Percentiles rank a stretch among this genome's conserved stretches.
phyloP scores from a whole-genome alignment of 805 yeast species.

The Candida odintsovae region DNA sequence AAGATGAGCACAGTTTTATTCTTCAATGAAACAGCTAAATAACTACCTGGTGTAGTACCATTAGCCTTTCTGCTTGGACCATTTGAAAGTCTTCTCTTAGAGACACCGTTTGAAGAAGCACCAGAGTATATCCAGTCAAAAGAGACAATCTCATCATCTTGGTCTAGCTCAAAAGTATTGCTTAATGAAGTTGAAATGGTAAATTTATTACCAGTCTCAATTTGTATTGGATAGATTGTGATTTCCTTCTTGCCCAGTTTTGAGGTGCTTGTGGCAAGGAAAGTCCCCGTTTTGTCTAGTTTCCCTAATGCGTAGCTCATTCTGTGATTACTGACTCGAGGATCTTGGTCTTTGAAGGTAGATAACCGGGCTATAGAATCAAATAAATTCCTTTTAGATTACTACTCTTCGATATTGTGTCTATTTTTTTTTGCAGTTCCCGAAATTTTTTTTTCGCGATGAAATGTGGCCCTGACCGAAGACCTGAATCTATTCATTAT shows the following conservation, averaged over 20 bases:
- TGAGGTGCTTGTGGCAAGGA: conserved; percentile 34
- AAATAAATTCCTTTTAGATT: not conserved
- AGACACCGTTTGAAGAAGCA: conserved; percentile 12
- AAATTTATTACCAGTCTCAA: conserved; percentile 14
- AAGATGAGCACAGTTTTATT: conserved; percentile 37
- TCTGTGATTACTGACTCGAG: not conserved
- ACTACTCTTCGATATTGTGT: not conserved
- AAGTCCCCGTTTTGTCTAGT: conserved; percentile 27
- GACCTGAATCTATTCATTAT: no score
- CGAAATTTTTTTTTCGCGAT: not conserved
- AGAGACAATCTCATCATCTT: conserved; percentile 31
- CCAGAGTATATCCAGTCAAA: conserved; percentile 31
- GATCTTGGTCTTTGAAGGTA: not conserved
- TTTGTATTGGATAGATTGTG: conserved; percentile 31
- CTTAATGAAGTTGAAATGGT: conserved; percentile 19
- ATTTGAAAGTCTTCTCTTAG: conserved; percentile 24
- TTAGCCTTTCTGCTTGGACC: conserved; percentile 4
- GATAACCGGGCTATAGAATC: not conserved
- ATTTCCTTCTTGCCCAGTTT: conserved; percentile 43
- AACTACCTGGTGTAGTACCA: conserved; percentile 3
- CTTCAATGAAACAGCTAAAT: conserved; percentile 29
- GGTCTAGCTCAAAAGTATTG: conserved; percentile 34
- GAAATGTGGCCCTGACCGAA: not conserved
- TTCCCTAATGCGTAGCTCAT: conserved; percentile 6
- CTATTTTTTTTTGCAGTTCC: not conserved